phyloP scores from a whole-genome alignment of 78 protist genomes.

The Dictyostelium purpureum region DNA sequence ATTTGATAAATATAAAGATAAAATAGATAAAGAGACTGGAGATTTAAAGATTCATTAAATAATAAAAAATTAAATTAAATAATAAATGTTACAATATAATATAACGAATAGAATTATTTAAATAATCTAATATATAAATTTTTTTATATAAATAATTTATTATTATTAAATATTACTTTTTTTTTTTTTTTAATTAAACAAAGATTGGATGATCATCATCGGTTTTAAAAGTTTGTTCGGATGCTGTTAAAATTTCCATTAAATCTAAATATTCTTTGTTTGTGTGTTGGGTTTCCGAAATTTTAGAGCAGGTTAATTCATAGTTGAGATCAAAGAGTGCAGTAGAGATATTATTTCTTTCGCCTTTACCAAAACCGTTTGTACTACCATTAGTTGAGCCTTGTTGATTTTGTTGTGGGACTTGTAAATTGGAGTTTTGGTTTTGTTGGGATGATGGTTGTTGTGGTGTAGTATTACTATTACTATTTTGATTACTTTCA shows the following conservation, averaged over 20 bases:
- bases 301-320: neutral
- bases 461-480: neutral
- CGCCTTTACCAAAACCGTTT: neutral
- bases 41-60: conserved; percentile 64
- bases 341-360: neutral
- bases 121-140: no score
- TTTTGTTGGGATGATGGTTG: neutral
- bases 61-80: no score
- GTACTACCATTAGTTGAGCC: neutral
- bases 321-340: neutral
- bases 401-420: neutral
- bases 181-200: no score
- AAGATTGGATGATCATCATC: no score
- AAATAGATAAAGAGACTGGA: conserved; percentile 13
- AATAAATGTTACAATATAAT: no score
- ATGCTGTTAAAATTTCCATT: neutral
- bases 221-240: no score
- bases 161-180: no score
- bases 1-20: conserved; percentile 53
- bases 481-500: neutral
- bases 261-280: conserved; percentile 9
- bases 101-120: no score
- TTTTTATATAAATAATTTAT: no score
- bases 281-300: neutral
- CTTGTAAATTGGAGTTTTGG: neutral